A percentile compares a stretch with the other conserved stretches of the same genome.
phyloP scores from a whole-genome alignment of 352 stramenopile species.

The Phytophthora pisi region DNA sequence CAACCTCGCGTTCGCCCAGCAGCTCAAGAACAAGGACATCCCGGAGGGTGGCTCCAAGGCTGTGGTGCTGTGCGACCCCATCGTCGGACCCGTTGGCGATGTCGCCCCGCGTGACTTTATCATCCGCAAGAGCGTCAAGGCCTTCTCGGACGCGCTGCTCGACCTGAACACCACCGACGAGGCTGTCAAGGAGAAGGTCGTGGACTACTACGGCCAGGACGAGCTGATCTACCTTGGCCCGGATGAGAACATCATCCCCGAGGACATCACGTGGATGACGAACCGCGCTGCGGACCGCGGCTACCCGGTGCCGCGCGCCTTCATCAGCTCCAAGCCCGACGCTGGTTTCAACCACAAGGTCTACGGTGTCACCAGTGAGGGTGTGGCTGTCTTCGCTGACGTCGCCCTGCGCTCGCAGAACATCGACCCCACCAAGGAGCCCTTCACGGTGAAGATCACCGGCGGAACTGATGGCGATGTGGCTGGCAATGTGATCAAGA shows the following conservation, averaged over 20 bases:
- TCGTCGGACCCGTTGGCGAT: slow-evolving; percentile 72
- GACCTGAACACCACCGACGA: slow-evolving; percentile 82
- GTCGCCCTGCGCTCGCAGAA: slow-evolving; percentile 79
- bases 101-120: slow-evolving; percentile 86
- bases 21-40: slow-evolving; percentile 92
- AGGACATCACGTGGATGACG: slow-evolving; percentile 85
- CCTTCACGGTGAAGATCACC: slow-evolving; percentile 89
- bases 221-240: slow-evolving; percentile 86
- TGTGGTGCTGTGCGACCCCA: slow-evolving; percentile 80
- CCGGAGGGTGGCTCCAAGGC: slow-evolving; percentile 85
- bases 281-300: slow-evolving; percentile 76
- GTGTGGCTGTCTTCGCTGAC: slow-evolving; percentile 82
- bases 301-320: slow-evolving; percentile 81
- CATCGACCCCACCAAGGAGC: slow-evolving; percentile 75
- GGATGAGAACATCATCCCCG: slow-evolving; percentile 84
- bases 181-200: slow-evolving; percentile 70
- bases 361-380: slow-evolving; percentile 85
- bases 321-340: slow-evolving; percentile 87
- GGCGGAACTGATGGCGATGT: slow-evolving; percentile 98
- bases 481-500: slow-evolving; percentile 98
- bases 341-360: slow-evolving; percentile 89
- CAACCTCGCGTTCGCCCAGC: slow-evolving; percentile 85
- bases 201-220: slow-evolving; percentile 84
- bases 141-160: slow-evolving; percentile 91
- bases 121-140: slow-evolving; percentile 97